phyloP scores from a whole-genome alignment of 1,284 basidiomycete species.

The Takashimella tepidaria region DNA sequence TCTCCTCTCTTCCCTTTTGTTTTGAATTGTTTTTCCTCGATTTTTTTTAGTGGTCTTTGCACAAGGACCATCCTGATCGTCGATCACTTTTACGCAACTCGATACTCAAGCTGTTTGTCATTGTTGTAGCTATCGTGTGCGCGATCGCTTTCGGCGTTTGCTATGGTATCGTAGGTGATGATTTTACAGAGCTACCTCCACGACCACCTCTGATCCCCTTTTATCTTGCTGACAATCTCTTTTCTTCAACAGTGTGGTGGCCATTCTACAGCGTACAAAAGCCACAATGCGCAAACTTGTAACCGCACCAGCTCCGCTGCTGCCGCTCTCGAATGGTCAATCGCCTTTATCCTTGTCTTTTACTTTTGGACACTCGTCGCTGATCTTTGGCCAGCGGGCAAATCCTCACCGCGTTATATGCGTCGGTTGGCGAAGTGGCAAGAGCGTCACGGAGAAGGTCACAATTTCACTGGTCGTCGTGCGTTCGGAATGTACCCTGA shows the following conservation, averaged over 20 bases:
- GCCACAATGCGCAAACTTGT: slow-evolving; percentile 34
- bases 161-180: slow-evolving; percentile 44
- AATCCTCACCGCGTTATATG: slow-evolving; percentile 48
- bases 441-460: slow-evolving; percentile 35
- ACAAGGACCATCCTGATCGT: slow-evolving; percentile 49
- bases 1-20: neutral
- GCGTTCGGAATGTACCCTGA: slow-evolving; percentile 34
- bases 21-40: neutral
- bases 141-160: slow-evolving; percentile 51
- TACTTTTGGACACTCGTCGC: slow-evolving; percentile 42
- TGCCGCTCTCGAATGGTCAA: slow-evolving; percentile 50
- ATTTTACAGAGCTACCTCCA: neutral
- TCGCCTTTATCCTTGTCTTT: slow-evolving; percentile 47
- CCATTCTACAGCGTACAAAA: slow-evolving; percentile 10
- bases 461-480: slow-evolving; percentile 42
- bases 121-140: slow-evolving; percentile 44
- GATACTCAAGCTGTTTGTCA: slow-evolving; percentile 49
- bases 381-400: slow-evolving; percentile 42
- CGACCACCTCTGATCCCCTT: no score
- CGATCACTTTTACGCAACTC: slow-evolving; percentile 48
- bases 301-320: slow-evolving; percentile 48
- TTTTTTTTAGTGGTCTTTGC: slow-evolving; percentile 36
- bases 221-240: slow-evolving; percentile 1
- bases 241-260: slow-evolving; percentile 40
- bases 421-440: slow-evolving; percentile 45